These are phyloP conservation scores for Ophiostoma tasmaniense DNA, from an alignment of 2,329 filamentous ascomycete genomes.

Conservation along the genomic window DNA sequence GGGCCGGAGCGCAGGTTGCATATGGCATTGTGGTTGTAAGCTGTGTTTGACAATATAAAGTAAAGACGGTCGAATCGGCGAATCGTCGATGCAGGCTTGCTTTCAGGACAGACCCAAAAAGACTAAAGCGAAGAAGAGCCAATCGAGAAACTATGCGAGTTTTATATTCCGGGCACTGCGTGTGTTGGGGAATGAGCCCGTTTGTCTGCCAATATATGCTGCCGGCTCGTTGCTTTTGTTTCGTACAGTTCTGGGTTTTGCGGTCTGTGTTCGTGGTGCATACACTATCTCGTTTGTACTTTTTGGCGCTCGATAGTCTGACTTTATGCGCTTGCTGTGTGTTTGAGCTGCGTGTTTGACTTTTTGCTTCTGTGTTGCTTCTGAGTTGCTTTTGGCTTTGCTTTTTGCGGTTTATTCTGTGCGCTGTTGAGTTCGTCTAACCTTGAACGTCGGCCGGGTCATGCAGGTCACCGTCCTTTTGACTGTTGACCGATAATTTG, in stretches of 20 bases:
- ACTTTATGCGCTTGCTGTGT: background rate
- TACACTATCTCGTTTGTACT: background rate
- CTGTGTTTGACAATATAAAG: background rate
- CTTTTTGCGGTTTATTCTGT: background rate
- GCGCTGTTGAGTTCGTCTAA: background rate
- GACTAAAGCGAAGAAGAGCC: background rate
- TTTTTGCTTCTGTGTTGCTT: background rate
- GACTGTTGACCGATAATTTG: constrained; percentile 1
- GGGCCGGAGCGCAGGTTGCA: constrained; percentile 1
- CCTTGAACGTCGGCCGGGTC: background rate
- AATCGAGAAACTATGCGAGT: background rate
- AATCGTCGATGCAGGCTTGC: background rate
- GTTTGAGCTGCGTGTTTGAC: constrained; percentile 3
- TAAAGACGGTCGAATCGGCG: background rate
- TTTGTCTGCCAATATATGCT: background rate
- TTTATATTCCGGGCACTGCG: background rate
- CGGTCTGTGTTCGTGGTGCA: background rate
- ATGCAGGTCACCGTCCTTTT: constrained; percentile 5
- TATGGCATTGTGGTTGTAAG: background rate
- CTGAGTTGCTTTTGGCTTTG: background rate
- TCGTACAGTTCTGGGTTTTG: background rate
- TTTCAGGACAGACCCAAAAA: background rate
- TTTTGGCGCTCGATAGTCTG: background rate
- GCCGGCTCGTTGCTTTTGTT: background rate
- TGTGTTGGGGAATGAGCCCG: background rate